phyloP scores from a whole-genome alignment of 2,329 filamentous ascomycete species.

The Penicillium sp. region DNA sequence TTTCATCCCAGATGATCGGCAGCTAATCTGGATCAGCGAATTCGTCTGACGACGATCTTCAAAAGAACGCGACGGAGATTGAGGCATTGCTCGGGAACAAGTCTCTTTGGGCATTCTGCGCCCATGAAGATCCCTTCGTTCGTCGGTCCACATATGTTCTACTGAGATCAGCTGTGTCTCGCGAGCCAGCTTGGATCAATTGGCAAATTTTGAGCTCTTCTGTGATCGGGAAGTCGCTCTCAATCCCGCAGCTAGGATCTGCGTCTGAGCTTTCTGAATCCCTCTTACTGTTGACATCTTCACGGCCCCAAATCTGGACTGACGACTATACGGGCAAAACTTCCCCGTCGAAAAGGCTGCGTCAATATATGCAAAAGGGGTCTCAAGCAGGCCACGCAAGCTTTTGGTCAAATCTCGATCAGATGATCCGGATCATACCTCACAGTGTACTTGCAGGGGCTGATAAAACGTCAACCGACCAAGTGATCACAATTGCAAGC shows the following conservation, averaged over 20 bases:
- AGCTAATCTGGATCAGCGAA: slow-evolving; percentile 23
- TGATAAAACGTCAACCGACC: slow-evolving; percentile 19
- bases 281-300: slow-evolving; percentile 59
- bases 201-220: slow-evolving; percentile 62
- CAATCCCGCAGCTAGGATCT: slow-evolving; percentile 67
- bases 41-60: slow-evolving; percentile 45
- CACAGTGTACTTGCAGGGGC: slow-evolving; percentile 38
- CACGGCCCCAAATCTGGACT: slow-evolving; percentile 68
- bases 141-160: slow-evolving; percentile 54
- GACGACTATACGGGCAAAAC: slow-evolving; percentile 55
- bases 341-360: slow-evolving; percentile 53
- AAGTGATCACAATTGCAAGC: slow-evolving; percentile 40
- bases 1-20: not conserved
- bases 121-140: slow-evolving; percentile 52
- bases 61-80: slow-evolving; percentile 58
- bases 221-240: slow-evolving; percentile 70
- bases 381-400: slow-evolving; percentile 68
- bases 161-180: slow-evolving; percentile 46
- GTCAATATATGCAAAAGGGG: slow-evolving; percentile 71
- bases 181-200: slow-evolving; percentile 45
- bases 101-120: slow-evolving; percentile 55
- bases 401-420: slow-evolving; percentile 67
- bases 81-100: slow-evolving; percentile 60
- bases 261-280: slow-evolving; percentile 64
- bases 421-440: slow-evolving; percentile 56